Percentiles rank a stretch among this genome's conserved stretches.
Conservation (phyloP, 202 grass and related monocot species). For the Eragrostis tef region DNA sequence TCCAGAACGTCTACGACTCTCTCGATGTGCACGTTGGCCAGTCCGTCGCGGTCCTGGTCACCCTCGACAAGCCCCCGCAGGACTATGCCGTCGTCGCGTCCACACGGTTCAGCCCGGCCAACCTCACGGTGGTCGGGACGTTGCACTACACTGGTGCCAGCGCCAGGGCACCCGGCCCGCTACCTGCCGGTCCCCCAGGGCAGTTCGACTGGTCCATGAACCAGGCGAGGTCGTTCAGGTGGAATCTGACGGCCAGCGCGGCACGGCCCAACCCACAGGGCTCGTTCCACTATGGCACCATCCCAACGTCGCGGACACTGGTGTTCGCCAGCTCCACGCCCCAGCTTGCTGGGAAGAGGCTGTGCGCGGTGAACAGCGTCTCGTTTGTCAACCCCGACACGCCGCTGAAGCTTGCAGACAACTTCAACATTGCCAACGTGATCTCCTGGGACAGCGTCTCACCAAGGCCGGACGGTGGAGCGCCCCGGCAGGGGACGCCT, state of each 20-base stretch:
- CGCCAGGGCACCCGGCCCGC: slow-evolving; percentile 46
- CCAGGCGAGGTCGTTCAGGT: slow-evolving; percentile 82
- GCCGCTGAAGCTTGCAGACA: slow-evolving; percentile 86
- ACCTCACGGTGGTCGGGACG: slow-evolving; percentile 45
- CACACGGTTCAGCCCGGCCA: slow-evolving; percentile 52
- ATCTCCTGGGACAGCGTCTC: slow-evolving; percentile 80
- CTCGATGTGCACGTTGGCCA: slow-evolving; percentile 80
- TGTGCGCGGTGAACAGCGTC: slow-evolving; percentile 70
- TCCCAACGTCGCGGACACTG: slow-evolving; percentile 68
- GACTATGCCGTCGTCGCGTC: slow-evolving; percentile 74
- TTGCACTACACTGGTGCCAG: slow-evolving; percentile 73
- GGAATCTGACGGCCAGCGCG: slow-evolving; percentile 90
- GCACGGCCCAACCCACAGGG: slow-evolving; percentile 92
- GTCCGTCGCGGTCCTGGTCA: slow-evolving; percentile 68
- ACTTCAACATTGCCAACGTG: slow-evolving; percentile 69
- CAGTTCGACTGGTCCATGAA: slow-evolving; percentile 60
- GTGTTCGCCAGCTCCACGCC: slow-evolving; percentile 51
- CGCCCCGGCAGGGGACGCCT: slow-evolving; percentile 53
- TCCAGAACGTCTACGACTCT: slow-evolving; percentile 73
- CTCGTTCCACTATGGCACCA: slow-evolving; percentile 81
- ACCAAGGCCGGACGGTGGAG: slow-evolving; percentile 13
- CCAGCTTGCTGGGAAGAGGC: slow-evolving; percentile 40
- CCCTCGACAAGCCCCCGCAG: slow-evolving; percentile 57
- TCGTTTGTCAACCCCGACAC: slow-evolving; percentile 77
- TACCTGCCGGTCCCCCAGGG: slow-evolving; percentile 42